phyloP scores from a whole-genome alignment of 192 early-diverging fungal species.

The Linnemannia zychae region DNA sequence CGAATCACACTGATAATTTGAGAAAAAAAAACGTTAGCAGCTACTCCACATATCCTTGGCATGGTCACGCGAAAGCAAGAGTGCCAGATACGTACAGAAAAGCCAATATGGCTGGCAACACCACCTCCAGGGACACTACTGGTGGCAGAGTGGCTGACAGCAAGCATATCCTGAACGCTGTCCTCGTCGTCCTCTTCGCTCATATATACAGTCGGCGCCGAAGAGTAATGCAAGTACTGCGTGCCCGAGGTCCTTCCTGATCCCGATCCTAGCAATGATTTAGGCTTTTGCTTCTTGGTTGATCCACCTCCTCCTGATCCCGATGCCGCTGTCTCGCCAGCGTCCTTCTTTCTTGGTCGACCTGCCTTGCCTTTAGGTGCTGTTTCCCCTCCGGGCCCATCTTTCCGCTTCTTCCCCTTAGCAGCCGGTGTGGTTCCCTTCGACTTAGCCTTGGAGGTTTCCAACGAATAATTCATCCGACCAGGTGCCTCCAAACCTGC shows the following conservation, averaged over 20 bases:
- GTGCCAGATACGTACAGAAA: slow-evolving; percentile 16
- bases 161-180: slow-evolving; percentile 60
- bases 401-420: slow-evolving; percentile 41
- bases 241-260: slow-evolving; percentile 61
- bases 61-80: slow-evolving; percentile 2
- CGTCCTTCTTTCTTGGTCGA: slow-evolving; percentile 48
- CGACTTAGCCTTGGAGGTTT: slow-evolving; percentile 34
- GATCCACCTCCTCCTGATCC: slow-evolving; percentile 6
- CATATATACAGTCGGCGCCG: slow-evolving; percentile 66
- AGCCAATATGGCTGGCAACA: slow-evolving; percentile 35
- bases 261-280: slow-evolving; percentile 29
- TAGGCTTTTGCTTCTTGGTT: slow-evolving; percentile 42
- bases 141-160: slow-evolving; percentile 6
- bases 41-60: not conserved
- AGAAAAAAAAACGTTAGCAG: not conserved
- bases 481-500: slow-evolving; percentile 79
- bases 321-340: slow-evolving; percentile 25
- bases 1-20: slow-evolving; percentile 70
- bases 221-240: slow-evolving; percentile 53
- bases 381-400: slow-evolving; percentile 20
- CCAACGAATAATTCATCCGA: slow-evolving; percentile 66
- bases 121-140: slow-evolving; percentile 17
- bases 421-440: slow-evolving; percentile 36
- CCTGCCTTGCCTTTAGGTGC: slow-evolving; percentile 29
- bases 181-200: slow-evolving; percentile 68